Base-by-base conservation (phyloP, 495 filamentous ascomycete genomes). In the Penicillium bovifimosum region DNA sequence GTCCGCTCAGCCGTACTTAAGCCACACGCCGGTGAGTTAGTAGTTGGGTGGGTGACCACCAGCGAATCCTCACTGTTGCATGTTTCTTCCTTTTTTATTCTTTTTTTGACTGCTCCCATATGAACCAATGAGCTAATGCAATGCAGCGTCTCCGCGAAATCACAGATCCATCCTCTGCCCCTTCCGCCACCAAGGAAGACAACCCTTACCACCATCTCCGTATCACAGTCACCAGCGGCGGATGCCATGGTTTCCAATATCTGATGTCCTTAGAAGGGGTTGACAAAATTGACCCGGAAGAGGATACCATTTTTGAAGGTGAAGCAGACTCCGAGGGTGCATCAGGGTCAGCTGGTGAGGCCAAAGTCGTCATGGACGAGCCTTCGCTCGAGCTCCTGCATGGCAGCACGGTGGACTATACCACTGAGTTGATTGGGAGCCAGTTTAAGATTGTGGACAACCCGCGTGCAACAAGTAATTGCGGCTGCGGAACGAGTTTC, bases 221-320 rank as follows among this genome's bases (percentile, higher is more conserved):
- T 38, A 86, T 98, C 60, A 86, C 88, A 35, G 91, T 98, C 26
- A 88, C 93, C 54, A 86, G 82, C 41, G 93, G 93, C 52, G 93
- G 93, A 32, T 98, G 93, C 69, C 95, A 98, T 72, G 93, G 93
- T 16, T 97, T 98, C 71, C 93, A 98, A 68, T 98, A 96, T 62
- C 76, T 95, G 26, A 95, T 98, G 87, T 86, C 86, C 6, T 79
- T 96, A 6, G 85, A 87, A 18, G 82, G 80, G 1, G 72, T 68
- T 1, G 58, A 72, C 20, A 77, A 80, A 47, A 67, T 85, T 20
- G 80, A 86, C 39, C 50, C 73, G 1, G 84, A 89, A 41, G 92
- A 95, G 59, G 95, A 97, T 69, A 95, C 79, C 0, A 58, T 81
- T 14, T 81, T 82, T 50, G 72, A 80, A 50, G 68, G 71, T 17